A percentile compares a stretch with the other conserved stretches of the same genome.
phyloP scores from a whole-genome alignment of 306 rosid species.

The Casuarina cunninghamiana region DNA sequence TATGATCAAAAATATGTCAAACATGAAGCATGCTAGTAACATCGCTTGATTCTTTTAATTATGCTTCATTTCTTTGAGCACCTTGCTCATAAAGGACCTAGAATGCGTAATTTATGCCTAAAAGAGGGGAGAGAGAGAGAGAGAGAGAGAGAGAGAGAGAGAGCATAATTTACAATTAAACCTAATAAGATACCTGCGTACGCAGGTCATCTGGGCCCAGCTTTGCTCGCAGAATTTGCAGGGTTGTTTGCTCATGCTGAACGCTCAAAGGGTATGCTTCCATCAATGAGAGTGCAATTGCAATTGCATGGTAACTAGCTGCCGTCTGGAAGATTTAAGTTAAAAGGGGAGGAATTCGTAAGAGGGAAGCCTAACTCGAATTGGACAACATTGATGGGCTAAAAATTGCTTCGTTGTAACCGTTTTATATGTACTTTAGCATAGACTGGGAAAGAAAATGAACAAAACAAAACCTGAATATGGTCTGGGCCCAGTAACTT shows the following conservation, averaged over 20 bases:
- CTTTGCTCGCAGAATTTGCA: conserved; percentile 91
- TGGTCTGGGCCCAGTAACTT: conserved; percentile 93
- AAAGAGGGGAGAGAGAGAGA: not conserved
- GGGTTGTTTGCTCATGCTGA: conserved; percentile 98
- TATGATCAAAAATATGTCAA: not conserved
- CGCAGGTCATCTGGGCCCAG: conserved; percentile 97
- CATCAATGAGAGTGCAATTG: conserved; percentile 97
- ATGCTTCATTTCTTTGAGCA: conserved; percentile 8
- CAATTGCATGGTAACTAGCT: conserved; percentile 98
- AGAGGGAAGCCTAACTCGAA: not conserved
- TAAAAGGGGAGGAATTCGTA: not conserved
- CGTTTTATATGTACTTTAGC: conserved; percentile 5
- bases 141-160: no score
- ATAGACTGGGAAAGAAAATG: conserved; percentile 25
- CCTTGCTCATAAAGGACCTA: not conserved
- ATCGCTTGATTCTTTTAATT: not conserved
- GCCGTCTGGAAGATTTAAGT: conserved; percentile 75
- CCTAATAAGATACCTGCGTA: conserved; percentile 69
- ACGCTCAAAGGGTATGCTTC: conserved; percentile 98
- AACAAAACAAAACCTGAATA: conserved; percentile 70
- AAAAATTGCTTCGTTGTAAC: not conserved
- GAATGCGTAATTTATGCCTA: conserved; percentile 3
- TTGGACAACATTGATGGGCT: not conserved
- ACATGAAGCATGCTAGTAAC: not conserved
- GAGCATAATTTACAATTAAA: conserved; percentile 1